Conservation (phyloP, 805 yeast species). For the Hanseniaspora occidentalis region DNA sequence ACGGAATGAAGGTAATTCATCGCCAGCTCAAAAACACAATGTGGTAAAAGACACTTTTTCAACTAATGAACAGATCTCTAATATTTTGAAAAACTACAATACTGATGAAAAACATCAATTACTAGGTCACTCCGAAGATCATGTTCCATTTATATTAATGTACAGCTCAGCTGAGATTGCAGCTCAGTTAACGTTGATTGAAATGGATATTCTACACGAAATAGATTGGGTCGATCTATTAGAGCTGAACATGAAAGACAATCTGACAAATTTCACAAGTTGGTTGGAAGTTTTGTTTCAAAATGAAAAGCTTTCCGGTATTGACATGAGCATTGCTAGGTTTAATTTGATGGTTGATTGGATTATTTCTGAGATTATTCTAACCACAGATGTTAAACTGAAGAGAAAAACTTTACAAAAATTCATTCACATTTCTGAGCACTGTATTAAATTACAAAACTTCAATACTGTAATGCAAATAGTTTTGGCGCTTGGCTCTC, state of each 20-base stretch:
- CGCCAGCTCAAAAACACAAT: neutral
- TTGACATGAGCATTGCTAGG: slow-evolving; percentile 69
- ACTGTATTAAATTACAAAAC: slow-evolving; percentile 62
- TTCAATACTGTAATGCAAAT: slow-evolving; percentile 83
- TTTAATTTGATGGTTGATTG: slow-evolving; percentile 85
- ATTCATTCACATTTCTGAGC: slow-evolving; percentile 75
- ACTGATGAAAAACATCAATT: slow-evolving; percentile 17
- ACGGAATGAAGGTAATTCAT: neutral
- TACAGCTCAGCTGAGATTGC: slow-evolving; percentile 57
- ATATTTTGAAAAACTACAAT: slow-evolving; percentile 15
- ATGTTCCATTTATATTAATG: slow-evolving; percentile 72
- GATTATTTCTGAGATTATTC: slow-evolving; percentile 77
- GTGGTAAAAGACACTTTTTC: slow-evolving; percentile 2
- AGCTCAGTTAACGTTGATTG: slow-evolving; percentile 76
- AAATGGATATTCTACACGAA: slow-evolving; percentile 69
- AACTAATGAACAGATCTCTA: slow-evolving; percentile 11
- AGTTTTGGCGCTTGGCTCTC: slow-evolving; percentile 64
- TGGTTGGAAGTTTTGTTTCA: slow-evolving; percentile 71
- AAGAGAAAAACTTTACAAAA: slow-evolving; percentile 65
- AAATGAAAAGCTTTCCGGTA: slow-evolving; percentile 49
- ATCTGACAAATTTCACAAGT: slow-evolving; percentile 55
- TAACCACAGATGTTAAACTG: slow-evolving; percentile 49
- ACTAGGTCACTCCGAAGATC: slow-evolving; percentile 32
- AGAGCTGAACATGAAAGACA: slow-evolving; percentile 61
- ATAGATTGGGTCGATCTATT: slow-evolving; percentile 87